Conservation (phyloP, 805 yeast genomes). For the Yueomyces sp. region DNA sequence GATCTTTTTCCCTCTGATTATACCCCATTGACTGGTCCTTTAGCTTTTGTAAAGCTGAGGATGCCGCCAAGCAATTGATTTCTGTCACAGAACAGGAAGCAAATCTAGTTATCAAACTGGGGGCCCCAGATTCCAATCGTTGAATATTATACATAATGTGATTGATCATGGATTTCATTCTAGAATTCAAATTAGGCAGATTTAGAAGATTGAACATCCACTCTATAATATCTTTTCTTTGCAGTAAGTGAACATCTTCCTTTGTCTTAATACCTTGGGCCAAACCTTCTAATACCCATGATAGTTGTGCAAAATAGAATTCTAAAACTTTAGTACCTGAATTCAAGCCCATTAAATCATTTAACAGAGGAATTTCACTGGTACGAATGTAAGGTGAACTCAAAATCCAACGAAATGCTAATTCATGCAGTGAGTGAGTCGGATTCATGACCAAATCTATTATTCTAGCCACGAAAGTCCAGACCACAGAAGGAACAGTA, state of each 20-base stretch:
- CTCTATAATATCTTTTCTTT: slow-evolving; percentile 47
- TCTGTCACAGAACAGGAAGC: slow-evolving; percentile 33
- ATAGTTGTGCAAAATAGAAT: slow-evolving; percentile 40
- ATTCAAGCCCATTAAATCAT: slow-evolving; percentile 19
- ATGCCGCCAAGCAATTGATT: slow-evolving; percentile 5
- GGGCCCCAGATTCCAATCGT: slow-evolving; percentile 43
- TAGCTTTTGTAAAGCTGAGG: slow-evolving; percentile 2
- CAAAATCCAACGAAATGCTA: slow-evolving; percentile 51
- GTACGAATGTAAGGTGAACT: slow-evolving; percentile 27
- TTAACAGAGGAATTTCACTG: slow-evolving; percentile 33
- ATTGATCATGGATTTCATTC: slow-evolving; percentile 29
- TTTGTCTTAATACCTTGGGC: slow-evolving; percentile 32
- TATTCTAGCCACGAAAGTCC: slow-evolving; percentile 41
- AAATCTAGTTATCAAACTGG: slow-evolving; percentile 44
- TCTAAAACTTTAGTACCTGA: slow-evolving; percentile 17
- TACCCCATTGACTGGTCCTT: slow-evolving; percentile 4
- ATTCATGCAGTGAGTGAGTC: slow-evolving; percentile 61
- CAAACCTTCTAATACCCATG: slow-evolving; percentile 51
- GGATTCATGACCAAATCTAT: slow-evolving; percentile 53
- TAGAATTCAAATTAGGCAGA: slow-evolving; percentile 35
- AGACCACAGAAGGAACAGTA: slow-evolving; percentile 34
- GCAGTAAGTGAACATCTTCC: slow-evolving; percentile 41
- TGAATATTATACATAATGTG: slow-evolving; percentile 35
- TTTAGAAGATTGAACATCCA: slow-evolving; percentile 44
- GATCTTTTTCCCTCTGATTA: slow-evolving; percentile 7